Conservation (phyloP, 371 early-diverging fungal species). For the Mucor mucedo region DNA sequence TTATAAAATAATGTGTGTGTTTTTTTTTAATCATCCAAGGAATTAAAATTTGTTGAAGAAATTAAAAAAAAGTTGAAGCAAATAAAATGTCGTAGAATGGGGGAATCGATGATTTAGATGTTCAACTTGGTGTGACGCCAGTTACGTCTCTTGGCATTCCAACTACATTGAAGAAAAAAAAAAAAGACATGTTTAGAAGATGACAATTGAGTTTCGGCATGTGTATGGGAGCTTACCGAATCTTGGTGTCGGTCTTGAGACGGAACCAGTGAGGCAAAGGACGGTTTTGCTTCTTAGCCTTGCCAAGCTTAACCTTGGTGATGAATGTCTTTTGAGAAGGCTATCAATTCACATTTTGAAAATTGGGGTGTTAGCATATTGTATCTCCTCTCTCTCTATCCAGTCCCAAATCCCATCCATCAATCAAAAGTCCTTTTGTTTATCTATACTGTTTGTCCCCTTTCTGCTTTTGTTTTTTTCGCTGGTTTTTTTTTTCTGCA, state of each 20-base stretch:
- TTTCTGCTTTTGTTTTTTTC: neutral
- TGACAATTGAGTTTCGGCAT: neutral
- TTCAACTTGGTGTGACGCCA: slow-evolving; percentile 99
- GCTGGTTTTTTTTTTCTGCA: neutral
- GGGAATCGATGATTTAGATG: slow-evolving; percentile 64
- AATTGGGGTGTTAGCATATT: no score
- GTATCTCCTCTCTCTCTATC: no score
- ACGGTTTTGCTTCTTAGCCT: slow-evolving; percentile 98
- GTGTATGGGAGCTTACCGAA: slow-evolving; percentile 75
- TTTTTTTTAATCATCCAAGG: no score
- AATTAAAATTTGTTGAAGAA: no score
- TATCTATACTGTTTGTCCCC: slow-evolving; percentile 25
- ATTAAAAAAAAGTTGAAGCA: neutral
- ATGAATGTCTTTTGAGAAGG: slow-evolving; percentile 95
- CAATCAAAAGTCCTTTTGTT: slow-evolving; percentile 14
- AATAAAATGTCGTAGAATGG: neutral
- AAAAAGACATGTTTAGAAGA: neutral
- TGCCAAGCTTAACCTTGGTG: slow-evolving; percentile 97
- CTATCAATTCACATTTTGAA: slow-evolving; percentile 40
- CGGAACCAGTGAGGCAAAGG: slow-evolving; percentile 98
- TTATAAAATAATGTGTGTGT: no score
- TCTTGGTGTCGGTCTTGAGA: slow-evolving; percentile 93
- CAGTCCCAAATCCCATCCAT: slow-evolving; percentile 15
- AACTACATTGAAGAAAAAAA: slow-evolving; percentile 50
- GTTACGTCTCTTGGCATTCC: slow-evolving; percentile 98